phyloP scores from a whole-genome alignment of 257 asterid species.

The Solanum chmielewskii region DNA sequence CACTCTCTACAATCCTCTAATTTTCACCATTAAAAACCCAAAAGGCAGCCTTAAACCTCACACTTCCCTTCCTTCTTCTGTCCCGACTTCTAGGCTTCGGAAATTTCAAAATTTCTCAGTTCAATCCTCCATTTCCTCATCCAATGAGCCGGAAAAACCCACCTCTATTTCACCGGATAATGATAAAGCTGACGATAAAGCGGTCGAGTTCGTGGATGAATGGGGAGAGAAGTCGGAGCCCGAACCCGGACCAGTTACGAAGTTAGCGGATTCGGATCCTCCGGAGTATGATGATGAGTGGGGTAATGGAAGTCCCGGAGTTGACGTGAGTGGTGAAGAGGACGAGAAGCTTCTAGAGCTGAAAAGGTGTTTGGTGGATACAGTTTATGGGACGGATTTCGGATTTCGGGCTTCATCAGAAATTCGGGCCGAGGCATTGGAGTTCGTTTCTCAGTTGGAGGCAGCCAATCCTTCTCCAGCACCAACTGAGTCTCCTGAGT shows the following conservation, averaged over 20 bases:
- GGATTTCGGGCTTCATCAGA: constrained; percentile 78
- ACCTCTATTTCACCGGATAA: neutral
- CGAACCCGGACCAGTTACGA: constrained; percentile 39
- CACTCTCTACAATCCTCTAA: neutral
- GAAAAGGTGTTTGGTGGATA: constrained; percentile 62
- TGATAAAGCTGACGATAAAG: constrained; percentile 5
- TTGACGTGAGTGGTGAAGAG: constrained; percentile 7
- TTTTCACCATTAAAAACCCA: neutral
- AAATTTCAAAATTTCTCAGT: neutral
- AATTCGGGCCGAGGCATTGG: constrained; percentile 75
- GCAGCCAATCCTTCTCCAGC: constrained; percentile 77
- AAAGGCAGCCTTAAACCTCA: neutral
- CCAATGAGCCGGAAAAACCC: constrained; percentile 2
- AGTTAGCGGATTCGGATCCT: constrained; percentile 50
- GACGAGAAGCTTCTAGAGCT: constrained; percentile 43
- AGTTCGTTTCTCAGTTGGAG: constrained; percentile 80
- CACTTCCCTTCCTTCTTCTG: neutral
- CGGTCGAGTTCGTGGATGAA: constrained; percentile 36
- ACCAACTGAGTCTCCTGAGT: constrained; percentile 55
- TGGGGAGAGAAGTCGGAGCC: constrained; percentile 77
- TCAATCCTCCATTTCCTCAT: constrained; percentile 6
- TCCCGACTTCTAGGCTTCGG: neutral
- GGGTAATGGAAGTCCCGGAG: constrained; percentile 49
- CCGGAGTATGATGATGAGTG: constrained; percentile 64
- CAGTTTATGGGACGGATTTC: constrained; percentile 67